Evolutionary conservation across 345 rosid species (phyloP).

Genomic region (Turritis glabra): DNA sequence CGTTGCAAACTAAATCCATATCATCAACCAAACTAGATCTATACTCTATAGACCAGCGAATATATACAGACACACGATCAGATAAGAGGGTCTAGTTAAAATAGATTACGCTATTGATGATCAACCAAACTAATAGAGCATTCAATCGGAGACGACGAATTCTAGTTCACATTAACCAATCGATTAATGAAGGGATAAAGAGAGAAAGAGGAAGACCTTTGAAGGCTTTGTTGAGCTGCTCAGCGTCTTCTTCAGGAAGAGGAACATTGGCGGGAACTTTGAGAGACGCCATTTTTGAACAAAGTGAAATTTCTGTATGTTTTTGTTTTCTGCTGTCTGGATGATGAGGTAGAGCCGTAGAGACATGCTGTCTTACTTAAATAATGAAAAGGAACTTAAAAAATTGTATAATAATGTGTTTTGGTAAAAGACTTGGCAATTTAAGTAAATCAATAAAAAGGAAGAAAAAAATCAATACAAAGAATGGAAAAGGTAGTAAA

Average conservation of each 20-base stretch:
- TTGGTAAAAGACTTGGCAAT: not conserved
- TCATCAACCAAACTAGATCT: constrained; percentile 13
- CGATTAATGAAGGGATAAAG: not conserved
- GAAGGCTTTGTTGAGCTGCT: constrained; percentile 80
- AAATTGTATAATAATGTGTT: not conserved
- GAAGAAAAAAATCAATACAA: not conserved
- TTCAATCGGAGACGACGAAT: not conserved
- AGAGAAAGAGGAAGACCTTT: constrained; percentile 43
- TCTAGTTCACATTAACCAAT: constrained; percentile 16
- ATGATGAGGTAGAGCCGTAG: constrained; percentile 11
- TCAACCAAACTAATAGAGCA: not conserved
- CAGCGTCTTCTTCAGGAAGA: constrained; percentile 75
- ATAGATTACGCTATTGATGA: not conserved
- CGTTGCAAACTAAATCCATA: not conserved
- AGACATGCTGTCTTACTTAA: constrained; percentile 16
- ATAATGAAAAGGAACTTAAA: constrained; percentile 1
- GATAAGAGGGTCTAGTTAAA: not conserved
- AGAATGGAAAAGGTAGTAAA: not conserved
- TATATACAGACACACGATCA: not conserved
- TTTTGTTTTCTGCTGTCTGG: constrained; percentile 9
- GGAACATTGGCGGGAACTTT: constrained; percentile 66
- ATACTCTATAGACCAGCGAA: too few species aligned
- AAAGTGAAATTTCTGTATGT: constrained; percentile 15
- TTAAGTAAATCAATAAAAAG: not conserved
- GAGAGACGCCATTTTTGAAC: constrained; percentile 61